phyloP scores from a whole-genome alignment of 352 stramenopile species.

The Globisporangium echinulatum region DNA sequence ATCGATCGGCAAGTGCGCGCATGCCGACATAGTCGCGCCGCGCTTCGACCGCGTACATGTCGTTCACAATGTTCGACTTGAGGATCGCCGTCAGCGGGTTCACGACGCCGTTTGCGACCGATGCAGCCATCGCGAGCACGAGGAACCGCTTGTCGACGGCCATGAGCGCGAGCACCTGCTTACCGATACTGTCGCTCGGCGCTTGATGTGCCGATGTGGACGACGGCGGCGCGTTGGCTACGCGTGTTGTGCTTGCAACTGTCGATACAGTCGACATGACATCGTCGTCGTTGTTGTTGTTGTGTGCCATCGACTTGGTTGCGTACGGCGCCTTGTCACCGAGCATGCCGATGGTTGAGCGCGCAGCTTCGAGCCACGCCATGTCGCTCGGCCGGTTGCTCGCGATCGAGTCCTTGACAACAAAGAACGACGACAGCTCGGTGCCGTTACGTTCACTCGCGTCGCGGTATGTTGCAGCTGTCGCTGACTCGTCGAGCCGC shows the following conservation, averaged over 20 bases:
- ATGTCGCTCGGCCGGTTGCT: slow-evolving; percentile 15
- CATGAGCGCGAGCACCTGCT: not conserved
- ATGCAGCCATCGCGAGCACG: slow-evolving; percentile 25
- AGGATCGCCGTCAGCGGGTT: slow-evolving; percentile 44
- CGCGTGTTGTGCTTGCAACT: too few species aligned
- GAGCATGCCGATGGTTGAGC: slow-evolving; percentile 1
- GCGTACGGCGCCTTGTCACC: too few species aligned
- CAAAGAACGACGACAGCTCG: slow-evolving; percentile 10
- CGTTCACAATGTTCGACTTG: slow-evolving; percentile 44
- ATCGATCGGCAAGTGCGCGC: slow-evolving; percentile 6
- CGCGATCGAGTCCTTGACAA: slow-evolving; percentile 12
- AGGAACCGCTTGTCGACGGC: slow-evolving; percentile 24
- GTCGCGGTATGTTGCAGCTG: too few species aligned
- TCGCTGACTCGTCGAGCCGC: not conserved
- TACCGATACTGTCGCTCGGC: too few species aligned
- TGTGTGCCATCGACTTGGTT: too few species aligned
- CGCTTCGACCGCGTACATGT: slow-evolving; percentile 31
- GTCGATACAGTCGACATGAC: too few species aligned
- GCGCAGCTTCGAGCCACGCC: slow-evolving; percentile 11
- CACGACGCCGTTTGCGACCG: slow-evolving; percentile 34
- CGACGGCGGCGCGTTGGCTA: too few species aligned
- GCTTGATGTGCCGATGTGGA: too few species aligned
- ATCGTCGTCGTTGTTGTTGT: too few species aligned
- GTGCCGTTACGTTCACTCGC: too few species aligned
- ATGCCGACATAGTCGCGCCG: not conserved